A percentile compares a stretch with the other conserved stretches of the same genome.
Evolutionary conservation across 129 eudicot species (phyloP).

Genomic region (Flaveria linearis): DNA sequence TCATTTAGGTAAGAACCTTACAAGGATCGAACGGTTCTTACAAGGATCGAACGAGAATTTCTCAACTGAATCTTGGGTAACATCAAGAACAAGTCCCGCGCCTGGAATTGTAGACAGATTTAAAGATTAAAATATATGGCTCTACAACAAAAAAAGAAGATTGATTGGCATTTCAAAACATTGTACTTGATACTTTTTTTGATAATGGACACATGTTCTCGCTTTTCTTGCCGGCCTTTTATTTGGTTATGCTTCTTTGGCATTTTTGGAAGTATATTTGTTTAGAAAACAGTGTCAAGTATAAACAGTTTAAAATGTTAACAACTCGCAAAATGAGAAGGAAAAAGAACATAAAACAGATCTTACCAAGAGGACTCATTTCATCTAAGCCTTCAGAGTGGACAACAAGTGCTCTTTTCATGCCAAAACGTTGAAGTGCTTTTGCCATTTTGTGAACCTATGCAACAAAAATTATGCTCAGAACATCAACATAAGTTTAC

Average conservation of each 20-base stretch:
- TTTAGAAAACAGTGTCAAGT: not conserved
- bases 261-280: not conserved
- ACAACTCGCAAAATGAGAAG: not conserved
- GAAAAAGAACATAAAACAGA: not conserved
- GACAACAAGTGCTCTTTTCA: slow-evolving; percentile 88
- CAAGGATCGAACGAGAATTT: slow-evolving; percentile 87
- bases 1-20: slow-evolving; percentile 35
- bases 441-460: slow-evolving; percentile 92
- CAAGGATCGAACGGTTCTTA: slow-evolving; percentile 93
- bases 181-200: not conserved
- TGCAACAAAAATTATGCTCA: slow-evolving; percentile 7
- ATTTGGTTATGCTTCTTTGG: not conserved
- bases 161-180: not conserved
- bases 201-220: not conserved
- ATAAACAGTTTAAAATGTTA: not conserved
- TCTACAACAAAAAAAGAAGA: not conserved
- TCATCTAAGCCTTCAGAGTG: slow-evolving; percentile 96
- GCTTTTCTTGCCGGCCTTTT: not conserved
- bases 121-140: not conserved
- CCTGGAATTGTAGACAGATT: slow-evolving; percentile 41
- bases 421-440: slow-evolving; percentile 88
- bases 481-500: not conserved
- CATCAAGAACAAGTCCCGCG: slow-evolving; percentile 78
- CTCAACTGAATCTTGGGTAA: slow-evolving; percentile 70
- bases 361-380: slow-evolving; percentile 87